These are phyloP conservation scores for Collybia sp. DNA, from an alignment of 768 basidiomycete species.

Conservation along the genomic window DNA sequence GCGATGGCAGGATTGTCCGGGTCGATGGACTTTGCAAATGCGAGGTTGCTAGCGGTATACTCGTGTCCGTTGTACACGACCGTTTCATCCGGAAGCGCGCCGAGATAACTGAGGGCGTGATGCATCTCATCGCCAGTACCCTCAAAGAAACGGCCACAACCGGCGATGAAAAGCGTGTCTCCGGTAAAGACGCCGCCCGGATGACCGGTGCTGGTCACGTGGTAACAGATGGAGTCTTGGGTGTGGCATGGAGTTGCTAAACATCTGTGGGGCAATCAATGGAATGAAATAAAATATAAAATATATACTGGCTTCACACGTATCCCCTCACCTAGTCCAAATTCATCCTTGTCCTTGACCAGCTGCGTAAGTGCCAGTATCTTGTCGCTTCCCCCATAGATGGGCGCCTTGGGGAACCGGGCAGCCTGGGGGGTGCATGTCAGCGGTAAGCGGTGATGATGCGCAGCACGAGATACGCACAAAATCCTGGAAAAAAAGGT, in stretches of 20 bases:
- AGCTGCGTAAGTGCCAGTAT: conserved; percentile 63
- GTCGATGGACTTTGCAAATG: conserved; percentile 66
- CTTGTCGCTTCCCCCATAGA: conserved; percentile 80
- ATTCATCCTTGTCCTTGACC: conserved; percentile 79
- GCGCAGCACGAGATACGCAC: conserved; percentile 28
- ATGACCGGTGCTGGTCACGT: conserved; percentile 55
- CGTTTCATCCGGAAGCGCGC: conserved; percentile 72
- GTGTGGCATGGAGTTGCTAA: conserved; percentile 92
- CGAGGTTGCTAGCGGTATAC: conserved; percentile 72
- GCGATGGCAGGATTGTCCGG: conserved; percentile 53
- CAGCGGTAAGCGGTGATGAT: conserved; percentile 4
- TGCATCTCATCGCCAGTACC: conserved; percentile 81
- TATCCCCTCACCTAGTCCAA: conserved; percentile 65
- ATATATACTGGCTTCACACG: conserved; percentile 44
- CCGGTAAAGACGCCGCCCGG: conserved; percentile 89
- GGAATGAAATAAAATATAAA: conserved; percentile 6
- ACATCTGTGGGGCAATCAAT: conserved; percentile 41
- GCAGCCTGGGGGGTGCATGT: conserved; percentile 25
- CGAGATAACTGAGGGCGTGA: conserved; percentile 64
- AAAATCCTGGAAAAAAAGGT: conserved; percentile 34
- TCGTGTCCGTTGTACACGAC: conserved; percentile 89
- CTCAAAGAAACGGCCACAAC: conserved; percentile 95
- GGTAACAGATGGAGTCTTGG: conserved; percentile 93
- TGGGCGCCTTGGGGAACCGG: conserved; percentile 42
- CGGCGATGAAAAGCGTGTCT: conserved; percentile 85